Conservation (phyloP, 805 yeast genomes). For the Starmerella bacillaris region DNA sequence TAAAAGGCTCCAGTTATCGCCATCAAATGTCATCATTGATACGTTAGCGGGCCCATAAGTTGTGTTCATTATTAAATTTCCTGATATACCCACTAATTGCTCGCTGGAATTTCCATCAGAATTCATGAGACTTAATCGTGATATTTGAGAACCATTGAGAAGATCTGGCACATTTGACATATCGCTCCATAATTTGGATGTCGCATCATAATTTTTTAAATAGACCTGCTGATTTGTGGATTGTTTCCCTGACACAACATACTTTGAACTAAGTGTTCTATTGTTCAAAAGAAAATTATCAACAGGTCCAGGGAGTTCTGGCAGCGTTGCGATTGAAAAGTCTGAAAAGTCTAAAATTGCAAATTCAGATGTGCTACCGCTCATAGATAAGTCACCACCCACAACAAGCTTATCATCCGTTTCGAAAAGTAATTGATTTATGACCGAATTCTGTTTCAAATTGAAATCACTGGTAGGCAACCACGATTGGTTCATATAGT, state of each 20-base stretch:
- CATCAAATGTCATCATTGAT: slow-evolving; percentile 48
- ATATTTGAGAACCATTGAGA: not conserved
- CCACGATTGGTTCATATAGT: slow-evolving; percentile 25
- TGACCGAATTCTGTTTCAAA: slow-evolving; percentile 1
- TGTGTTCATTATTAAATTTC: slow-evolving; percentile 29
- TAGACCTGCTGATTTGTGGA: not conserved
- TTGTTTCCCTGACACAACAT: slow-evolving; percentile 4
- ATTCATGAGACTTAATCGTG: slow-evolving; percentile 6
- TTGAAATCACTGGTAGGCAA: not conserved
- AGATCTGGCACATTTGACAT: slow-evolving; percentile 1
- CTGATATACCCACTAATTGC: slow-evolving; percentile 39
- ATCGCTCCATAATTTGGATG: slow-evolving; percentile 3
- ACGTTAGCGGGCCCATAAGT: no score
- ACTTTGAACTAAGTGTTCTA: slow-evolving; percentile 1
- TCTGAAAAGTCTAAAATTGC: slow-evolving; percentile 37
- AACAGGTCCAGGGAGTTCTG: slow-evolving; percentile 23
- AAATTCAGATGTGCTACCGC: slow-evolving; percentile 27
- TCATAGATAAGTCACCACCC: slow-evolving; percentile 38
- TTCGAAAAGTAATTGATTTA: slow-evolving; percentile 22
- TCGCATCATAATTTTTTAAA: slow-evolving; percentile 3
- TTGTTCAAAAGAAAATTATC: slow-evolving; percentile 6
- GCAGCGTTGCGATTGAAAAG: slow-evolving; percentile 27
- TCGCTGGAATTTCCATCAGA: slow-evolving; percentile 19
- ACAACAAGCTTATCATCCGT: slow-evolving; percentile 26
- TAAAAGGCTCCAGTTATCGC: slow-evolving; percentile 48